Conservation (phyloP, 352 stramenopile species). For the Phytophthora multivora region DNA sequence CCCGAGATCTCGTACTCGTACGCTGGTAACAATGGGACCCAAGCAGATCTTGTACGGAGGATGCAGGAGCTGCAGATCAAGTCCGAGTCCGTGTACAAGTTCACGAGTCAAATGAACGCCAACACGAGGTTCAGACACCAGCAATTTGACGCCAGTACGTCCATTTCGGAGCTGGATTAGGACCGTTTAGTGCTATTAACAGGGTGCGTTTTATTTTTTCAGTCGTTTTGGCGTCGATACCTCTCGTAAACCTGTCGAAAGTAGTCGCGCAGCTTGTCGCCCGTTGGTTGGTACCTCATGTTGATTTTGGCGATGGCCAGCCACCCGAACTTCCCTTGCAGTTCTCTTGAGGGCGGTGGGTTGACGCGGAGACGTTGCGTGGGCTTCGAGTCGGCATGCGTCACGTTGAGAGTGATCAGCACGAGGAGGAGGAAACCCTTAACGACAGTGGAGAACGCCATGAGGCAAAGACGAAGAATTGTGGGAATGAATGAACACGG, state of each 20-base stretch:
- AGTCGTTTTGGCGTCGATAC: not conserved
- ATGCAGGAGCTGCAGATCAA: constrained; percentile 62
- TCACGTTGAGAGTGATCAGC: not conserved
- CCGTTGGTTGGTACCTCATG: constrained; percentile 11
- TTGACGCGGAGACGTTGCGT: not conserved
- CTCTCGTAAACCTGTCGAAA: constrained; percentile 4
- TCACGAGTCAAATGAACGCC: constrained; percentile 53
- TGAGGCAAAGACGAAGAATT: not conserved
- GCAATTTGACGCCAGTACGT: constrained; percentile 12
- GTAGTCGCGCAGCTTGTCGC: not conserved
- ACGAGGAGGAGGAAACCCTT: not conserved
- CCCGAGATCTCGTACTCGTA: constrained; percentile 20
- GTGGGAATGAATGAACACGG: constrained; percentile 6
- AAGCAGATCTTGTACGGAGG: constrained; percentile 42
- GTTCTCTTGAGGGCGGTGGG: not conserved
- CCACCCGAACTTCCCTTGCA: constrained; percentile 6
- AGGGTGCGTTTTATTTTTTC: too few species aligned
- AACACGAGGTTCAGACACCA: constrained; percentile 24
- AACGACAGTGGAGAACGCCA: not conserved
- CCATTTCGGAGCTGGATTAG: constrained; percentile 38
- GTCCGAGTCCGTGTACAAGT: constrained; percentile 65
- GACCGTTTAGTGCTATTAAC: constrained; percentile 4
- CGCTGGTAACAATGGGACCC: not conserved
- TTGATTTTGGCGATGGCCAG: constrained; percentile 6
- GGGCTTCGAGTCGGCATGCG: not conserved